These are phyloP conservation scores for Claviceps fusiformis DNA, from an alignment of 2,329 filamentous ascomycete genomes.

Conservation along the genomic window DNA sequence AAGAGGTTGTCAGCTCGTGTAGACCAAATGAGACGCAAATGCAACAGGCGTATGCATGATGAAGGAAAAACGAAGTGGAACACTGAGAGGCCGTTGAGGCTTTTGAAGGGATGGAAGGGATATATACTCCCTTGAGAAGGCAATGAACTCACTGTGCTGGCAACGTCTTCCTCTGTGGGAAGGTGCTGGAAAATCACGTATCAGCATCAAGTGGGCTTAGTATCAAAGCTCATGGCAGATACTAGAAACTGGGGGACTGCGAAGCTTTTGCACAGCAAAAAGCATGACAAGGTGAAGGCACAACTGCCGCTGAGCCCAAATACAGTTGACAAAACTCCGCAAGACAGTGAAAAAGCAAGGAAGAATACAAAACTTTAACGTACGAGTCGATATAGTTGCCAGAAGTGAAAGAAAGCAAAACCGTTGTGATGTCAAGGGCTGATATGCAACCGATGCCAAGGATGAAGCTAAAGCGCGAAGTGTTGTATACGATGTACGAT, in stretches of 20 bases:
- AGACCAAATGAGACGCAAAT: not conserved
- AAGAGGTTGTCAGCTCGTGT: not conserved
- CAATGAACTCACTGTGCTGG: not conserved
- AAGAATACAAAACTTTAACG: not conserved
- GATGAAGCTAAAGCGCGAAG: not conserved
- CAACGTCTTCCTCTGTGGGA: not conserved
- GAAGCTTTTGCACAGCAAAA: not conserved
- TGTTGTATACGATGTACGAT: conserved; percentile 1
- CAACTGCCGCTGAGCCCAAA: not conserved
- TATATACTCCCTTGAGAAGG: not conserved
- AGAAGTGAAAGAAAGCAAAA: not conserved
- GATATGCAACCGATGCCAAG: not conserved
- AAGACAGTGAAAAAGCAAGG: no score
- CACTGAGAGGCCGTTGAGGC: no score
- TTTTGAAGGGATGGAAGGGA: not conserved
- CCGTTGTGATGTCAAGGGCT: not conserved
- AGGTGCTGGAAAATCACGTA: no score
- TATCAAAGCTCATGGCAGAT: not conserved
- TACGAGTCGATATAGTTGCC: not conserved
- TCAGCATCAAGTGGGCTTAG: not conserved
- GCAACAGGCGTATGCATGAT: no score
- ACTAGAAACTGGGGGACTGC: not conserved
- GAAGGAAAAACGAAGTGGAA: not conserved
- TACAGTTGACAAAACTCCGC: not conserved
- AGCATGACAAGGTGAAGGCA: not conserved